Evolutionary conservation across 1,139 yeast species (phyloP).

Genomic region (Trichomonascaceae sp.): DNA sequence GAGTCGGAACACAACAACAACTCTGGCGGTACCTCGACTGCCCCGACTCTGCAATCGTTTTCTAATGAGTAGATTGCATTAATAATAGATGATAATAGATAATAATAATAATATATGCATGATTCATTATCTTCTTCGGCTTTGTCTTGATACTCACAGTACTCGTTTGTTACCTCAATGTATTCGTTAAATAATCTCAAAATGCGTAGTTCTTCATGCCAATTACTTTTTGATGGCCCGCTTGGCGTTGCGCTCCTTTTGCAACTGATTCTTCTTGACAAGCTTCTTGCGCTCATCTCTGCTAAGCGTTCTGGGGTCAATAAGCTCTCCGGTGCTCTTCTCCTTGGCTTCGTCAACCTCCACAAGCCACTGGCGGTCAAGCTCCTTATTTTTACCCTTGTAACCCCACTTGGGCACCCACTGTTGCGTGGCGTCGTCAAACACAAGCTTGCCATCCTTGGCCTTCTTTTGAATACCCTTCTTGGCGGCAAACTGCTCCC

Average conservation of each 20-base stretch:
- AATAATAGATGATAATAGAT: no score
- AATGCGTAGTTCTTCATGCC: no score
- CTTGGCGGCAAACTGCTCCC: constrained; percentile 94
- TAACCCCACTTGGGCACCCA: constrained; percentile 99
- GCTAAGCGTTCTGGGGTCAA: constrained; percentile 73
- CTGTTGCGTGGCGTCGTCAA: constrained; percentile 77
- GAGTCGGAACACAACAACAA: no score
- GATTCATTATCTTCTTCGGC: no score
- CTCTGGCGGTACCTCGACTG: no score
- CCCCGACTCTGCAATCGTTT: no score
- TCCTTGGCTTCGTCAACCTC: constrained; percentile 63
- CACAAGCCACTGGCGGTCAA: constrained; percentile 90
- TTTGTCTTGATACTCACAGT: no score
- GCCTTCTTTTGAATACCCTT: constrained; percentile 90
- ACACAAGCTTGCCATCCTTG: constrained; percentile 81
- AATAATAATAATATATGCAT: no score
- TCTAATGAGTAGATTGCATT: no score
- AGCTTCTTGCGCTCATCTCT: constrained; percentile 78
- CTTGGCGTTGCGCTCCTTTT: constrained; percentile 63
- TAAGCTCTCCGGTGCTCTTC: constrained; percentile 39
- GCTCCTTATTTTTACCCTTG: constrained; percentile 77
- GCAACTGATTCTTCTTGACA: constrained; percentile 74
- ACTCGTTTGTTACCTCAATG: no score
- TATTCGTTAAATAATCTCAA: no score
- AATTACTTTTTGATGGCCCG: constrained; percentile 12